A percentile compares a stretch with the other conserved stretches of the same genome.
Evolutionary conservation across 2,329 filamentous ascomycete genomes (phyloP).

Genomic region (Aspergillus sp.): DNA sequence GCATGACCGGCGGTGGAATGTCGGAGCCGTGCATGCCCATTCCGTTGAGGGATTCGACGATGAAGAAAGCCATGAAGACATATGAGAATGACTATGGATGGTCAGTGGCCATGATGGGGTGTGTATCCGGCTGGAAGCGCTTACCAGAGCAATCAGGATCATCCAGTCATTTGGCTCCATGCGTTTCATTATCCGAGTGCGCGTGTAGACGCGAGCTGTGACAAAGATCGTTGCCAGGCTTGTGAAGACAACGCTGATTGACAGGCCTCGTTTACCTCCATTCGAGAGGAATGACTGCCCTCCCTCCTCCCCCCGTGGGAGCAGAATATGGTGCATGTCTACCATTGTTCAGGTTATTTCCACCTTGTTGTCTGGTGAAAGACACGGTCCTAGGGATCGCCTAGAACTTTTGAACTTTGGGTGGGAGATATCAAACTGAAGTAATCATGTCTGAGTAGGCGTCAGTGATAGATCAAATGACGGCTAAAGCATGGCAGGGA

Average conservation of each 20-base stretch:
- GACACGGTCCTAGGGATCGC: neutral
- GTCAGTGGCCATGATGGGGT: slow-evolving; percentile 1
- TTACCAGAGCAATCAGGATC: slow-evolving; percentile 34
- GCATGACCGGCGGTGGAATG: slow-evolving; percentile 28
- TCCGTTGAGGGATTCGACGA: slow-evolving; percentile 33
- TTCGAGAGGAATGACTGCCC: slow-evolving; percentile 21
- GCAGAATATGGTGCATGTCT: slow-evolving; percentile 12
- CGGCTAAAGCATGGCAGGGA: neutral
- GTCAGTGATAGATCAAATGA: neutral
- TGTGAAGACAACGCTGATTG: slow-evolving; percentile 33
- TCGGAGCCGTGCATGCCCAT: slow-evolving; percentile 35
- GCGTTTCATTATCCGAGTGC: slow-evolving; percentile 28
- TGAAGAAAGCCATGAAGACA: slow-evolving; percentile 35
- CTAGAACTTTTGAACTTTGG: neutral
- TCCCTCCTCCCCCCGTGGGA: slow-evolving; percentile 18
- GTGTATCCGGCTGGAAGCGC: neutral
- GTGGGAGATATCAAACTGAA: neutral
- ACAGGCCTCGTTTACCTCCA: slow-evolving; percentile 26
- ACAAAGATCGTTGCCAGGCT: slow-evolving; percentile 30
- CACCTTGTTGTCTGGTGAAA: neutral
- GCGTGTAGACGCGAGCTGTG: slow-evolving; percentile 31
- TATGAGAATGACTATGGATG: slow-evolving; percentile 28
- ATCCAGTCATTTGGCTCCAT: slow-evolving; percentile 39
- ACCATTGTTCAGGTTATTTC: neutral
- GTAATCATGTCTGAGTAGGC: neutral